A percentile compares a stretch with the other conserved stretches of the same genome.
Conservation (phyloP, 768 basidiomycete species). For the Postia placenta region DNA sequence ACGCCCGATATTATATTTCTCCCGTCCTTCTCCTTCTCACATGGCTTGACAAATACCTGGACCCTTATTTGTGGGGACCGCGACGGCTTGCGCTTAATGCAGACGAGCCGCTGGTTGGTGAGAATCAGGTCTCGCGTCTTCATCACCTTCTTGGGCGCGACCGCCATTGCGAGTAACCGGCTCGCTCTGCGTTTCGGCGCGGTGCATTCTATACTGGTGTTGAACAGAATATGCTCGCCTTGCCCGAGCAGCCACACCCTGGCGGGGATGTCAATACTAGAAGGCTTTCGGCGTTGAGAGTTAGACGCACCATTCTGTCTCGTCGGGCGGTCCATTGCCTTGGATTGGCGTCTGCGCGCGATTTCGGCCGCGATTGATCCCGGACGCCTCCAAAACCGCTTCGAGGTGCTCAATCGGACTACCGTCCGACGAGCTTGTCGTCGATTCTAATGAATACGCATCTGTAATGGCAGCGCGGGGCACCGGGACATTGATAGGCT, state of each 20-base stretch:
- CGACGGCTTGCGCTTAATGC: conserved; percentile 42
- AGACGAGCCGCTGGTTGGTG: conserved; percentile 51
- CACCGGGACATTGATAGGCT: conserved; percentile 23
- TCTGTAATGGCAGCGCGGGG: conserved; percentile 15
- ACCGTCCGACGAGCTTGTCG: conserved; percentile 44
- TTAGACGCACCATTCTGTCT: conserved; percentile 42
- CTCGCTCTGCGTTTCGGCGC: conserved; percentile 52
- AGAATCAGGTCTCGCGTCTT: conserved; percentile 52
- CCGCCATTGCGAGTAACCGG: conserved; percentile 45
- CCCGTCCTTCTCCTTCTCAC: conserved; percentile 37
- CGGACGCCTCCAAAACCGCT: conserved; percentile 28
- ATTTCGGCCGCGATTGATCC: conserved; percentile 43
- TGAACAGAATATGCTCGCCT: conserved; percentile 44
- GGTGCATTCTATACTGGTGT: conserved; percentile 48
- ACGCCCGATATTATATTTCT: conserved; percentile 40
- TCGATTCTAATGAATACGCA: conserved; percentile 32
- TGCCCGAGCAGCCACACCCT: conserved; percentile 34
- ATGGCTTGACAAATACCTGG: conserved; percentile 39
- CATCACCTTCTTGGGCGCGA: conserved; percentile 39
- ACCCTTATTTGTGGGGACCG: conserved; percentile 40
- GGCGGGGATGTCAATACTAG: conserved; percentile 3
- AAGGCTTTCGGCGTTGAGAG: too few species aligned
- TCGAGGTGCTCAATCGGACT: conserved; percentile 36
- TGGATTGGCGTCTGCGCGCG: conserved; percentile 50
- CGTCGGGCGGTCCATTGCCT: conserved; percentile 31